These are phyloP conservation scores for Pythium inflatum DNA, from an alignment of 352 stramenopile genomes.

Conservation along the genomic window DNA sequence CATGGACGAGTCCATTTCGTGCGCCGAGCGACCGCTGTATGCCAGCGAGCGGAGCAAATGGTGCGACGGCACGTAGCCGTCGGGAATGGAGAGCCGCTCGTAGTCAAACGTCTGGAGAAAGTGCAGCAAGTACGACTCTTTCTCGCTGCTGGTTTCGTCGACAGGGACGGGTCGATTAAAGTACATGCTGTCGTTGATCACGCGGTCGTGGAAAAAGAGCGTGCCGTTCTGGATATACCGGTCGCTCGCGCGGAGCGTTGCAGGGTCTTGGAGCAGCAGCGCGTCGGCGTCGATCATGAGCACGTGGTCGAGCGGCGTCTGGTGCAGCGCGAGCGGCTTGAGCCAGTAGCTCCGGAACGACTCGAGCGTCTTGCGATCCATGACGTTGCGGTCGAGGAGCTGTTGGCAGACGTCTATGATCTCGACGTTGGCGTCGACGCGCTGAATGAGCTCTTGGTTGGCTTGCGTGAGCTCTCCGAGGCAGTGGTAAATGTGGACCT, in stretches of 20 bases:
- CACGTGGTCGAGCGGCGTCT: slow-evolving; percentile 21
- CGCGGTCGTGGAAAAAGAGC: slow-evolving; percentile 54
- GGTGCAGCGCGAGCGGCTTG: slow-evolving; percentile 33
- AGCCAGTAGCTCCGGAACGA: slow-evolving; percentile 35
- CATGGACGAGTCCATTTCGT: slow-evolving; percentile 69
- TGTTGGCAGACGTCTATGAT: slow-evolving; percentile 68
- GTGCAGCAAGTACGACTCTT: slow-evolving; percentile 34
- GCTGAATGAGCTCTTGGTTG: slow-evolving; percentile 40
- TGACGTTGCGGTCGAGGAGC: slow-evolving; percentile 28
- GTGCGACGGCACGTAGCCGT: slow-evolving; percentile 37
- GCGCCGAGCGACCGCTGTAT: slow-evolving; percentile 43
- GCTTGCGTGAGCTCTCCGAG: slow-evolving; percentile 47
- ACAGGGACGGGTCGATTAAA: slow-evolving; percentile 38
- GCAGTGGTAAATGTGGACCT: slow-evolving; percentile 50
- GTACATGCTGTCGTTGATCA: slow-evolving; percentile 42
- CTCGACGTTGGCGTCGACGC: slow-evolving; percentile 47
- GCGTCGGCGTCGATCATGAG: slow-evolving; percentile 35
- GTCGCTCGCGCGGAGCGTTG: slow-evolving; percentile 22
- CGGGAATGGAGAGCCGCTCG: slow-evolving; percentile 36
- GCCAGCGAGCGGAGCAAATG: slow-evolving; percentile 44
- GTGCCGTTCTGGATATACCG: slow-evolving; percentile 42
- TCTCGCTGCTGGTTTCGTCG: slow-evolving; percentile 23
- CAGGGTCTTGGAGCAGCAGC: slow-evolving; percentile 29
- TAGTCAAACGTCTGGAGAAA: slow-evolving; percentile 59
- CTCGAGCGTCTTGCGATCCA: slow-evolving; percentile 14